Conservation (phyloP, 495 filamentous ascomycete genomes). For the Peziza echinospora region DNA sequence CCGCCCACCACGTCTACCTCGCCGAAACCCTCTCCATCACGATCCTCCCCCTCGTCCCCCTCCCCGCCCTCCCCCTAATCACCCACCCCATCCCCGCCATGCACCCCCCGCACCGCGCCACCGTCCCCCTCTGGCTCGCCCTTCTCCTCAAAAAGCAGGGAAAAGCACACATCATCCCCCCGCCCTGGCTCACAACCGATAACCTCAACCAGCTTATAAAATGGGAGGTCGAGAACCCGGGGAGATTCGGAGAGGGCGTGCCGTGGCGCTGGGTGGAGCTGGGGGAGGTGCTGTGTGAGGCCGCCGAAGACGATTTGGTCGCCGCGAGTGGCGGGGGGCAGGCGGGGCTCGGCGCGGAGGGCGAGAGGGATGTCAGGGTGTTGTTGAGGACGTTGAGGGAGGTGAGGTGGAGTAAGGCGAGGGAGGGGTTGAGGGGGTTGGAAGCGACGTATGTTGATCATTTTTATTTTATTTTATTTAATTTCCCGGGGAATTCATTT, state of each 20-base stretch:
- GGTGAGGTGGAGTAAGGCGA: slow-evolving; percentile 72
- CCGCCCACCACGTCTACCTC: slow-evolving; percentile 33
- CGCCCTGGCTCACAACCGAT: slow-evolving; percentile 59
- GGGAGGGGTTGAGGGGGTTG: slow-evolving; percentile 45
- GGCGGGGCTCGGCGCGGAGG: slow-evolving; percentile 32
- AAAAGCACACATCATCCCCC: slow-evolving; percentile 80
- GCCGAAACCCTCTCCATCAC: slow-evolving; percentile 95
- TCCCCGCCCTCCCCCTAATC: slow-evolving; percentile 66
- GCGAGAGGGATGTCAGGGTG: slow-evolving; percentile 29
- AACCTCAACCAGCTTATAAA: slow-evolving; percentile 56
- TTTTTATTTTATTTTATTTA: too few species aligned
- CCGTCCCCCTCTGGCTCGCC: slow-evolving; percentile 88
- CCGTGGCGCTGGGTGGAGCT: slow-evolving; percentile 92
- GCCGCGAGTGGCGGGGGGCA: slow-evolving; percentile 37
- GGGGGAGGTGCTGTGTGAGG: slow-evolving; percentile 61
- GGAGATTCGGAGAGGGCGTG: slow-evolving; percentile 54
- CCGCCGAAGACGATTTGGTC: slow-evolving; percentile 65
- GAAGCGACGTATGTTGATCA: slow-evolving; percentile 30
- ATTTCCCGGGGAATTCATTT: too few species aligned
- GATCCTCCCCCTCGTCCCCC: slow-evolving; percentile 70
- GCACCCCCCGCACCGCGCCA: slow-evolving; percentile 55
- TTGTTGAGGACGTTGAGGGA: slow-evolving; percentile 68
- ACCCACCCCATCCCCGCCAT: slow-evolving; percentile 54
- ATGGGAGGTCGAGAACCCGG: slow-evolving; percentile 46
- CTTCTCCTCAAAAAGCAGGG: slow-evolving; percentile 87